Conservation (phyloP, 257 asterid species). For the Nemophila menziesii region DNA sequence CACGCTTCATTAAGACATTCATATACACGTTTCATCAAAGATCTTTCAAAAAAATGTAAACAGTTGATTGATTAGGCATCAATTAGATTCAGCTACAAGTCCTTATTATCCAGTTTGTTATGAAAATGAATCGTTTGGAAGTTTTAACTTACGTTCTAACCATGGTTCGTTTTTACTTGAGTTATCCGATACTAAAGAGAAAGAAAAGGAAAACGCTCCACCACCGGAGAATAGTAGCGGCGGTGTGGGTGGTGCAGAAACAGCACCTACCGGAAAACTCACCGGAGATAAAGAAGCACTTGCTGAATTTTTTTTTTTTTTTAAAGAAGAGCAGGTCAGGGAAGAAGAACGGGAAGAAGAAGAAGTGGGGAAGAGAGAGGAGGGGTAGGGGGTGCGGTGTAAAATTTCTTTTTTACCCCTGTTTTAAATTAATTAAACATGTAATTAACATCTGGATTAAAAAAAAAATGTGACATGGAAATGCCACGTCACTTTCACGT, state of each 20-base stretch:
- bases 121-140: constrained; percentile 37
- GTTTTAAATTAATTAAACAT: too few species aligned
- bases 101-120: constrained; percentile 81
- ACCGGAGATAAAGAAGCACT: constrained; percentile 54
- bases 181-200: constrained; percentile 56
- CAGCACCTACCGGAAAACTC: constrained; percentile 71
- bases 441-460: too few species aligned
- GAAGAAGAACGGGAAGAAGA: too few species aligned
- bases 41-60: constrained; percentile 70
- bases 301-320: too few species aligned
- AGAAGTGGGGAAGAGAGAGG: too few species aligned
- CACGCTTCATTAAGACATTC: constrained; percentile 87
- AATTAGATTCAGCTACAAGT: constrained; percentile 91
- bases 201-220: constrained; percentile 33
- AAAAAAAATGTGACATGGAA: too few species aligned
- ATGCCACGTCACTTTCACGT: too few species aligned
- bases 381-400: too few species aligned
- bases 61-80: constrained; percentile 88
- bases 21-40: constrained; percentile 52
- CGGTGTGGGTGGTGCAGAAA: constrained; percentile 36
- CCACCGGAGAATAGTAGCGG: constrained; percentile 87
- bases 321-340: too few species aligned
- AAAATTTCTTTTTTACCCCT: too few species aligned
- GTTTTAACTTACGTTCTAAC: constrained; percentile 35
- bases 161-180: constrained; percentile 50